These are phyloP conservation scores for Peniophora sp. DNA, from an alignment of 1,284 basidiomycete genomes.

Conservation along the genomic window DNA sequence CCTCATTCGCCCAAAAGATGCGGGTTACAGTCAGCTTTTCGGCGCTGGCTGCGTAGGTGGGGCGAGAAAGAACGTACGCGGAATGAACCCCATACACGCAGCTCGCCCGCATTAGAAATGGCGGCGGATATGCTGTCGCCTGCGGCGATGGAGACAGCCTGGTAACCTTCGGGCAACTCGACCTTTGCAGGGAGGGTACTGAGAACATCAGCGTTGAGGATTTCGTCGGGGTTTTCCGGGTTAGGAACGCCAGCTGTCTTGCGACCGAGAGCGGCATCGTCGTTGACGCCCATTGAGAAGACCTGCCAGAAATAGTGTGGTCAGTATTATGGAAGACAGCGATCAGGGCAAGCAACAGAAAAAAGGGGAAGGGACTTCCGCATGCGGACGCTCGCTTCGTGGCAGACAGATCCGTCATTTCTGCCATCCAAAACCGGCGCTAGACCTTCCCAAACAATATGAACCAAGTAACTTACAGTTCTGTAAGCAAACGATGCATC, in stretches of 20 bases:
- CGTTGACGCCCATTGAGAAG: conserved; percentile 91
- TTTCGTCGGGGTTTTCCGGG: conserved; percentile 48
- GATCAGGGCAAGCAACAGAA: too few relatives aligned
- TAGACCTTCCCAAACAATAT: too few relatives aligned
- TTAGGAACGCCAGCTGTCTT: conserved; percentile 66
- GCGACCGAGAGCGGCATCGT: conserved; percentile 88
- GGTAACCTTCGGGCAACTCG: conserved; percentile 69
- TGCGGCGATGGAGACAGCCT: conserved; percentile 75
- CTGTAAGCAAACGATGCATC: conserved; percentile 79
- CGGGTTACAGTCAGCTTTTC: too few relatives aligned
- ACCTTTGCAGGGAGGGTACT: conserved; percentile 71
- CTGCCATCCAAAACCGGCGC: too few relatives aligned
- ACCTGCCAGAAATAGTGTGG: too few relatives aligned
- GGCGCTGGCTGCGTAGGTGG: too few relatives aligned
- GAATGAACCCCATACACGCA: conserved; percentile 91
- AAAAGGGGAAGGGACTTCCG: too few relatives aligned
- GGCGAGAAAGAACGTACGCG: conserved; percentile 71
- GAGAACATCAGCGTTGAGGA: conserved; percentile 70
- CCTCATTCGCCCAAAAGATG: conserved; percentile 64
- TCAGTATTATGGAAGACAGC: too few relatives aligned
- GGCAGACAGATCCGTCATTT: too few relatives aligned
- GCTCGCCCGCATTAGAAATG: conserved; percentile 68
- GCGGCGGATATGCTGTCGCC: conserved; percentile 85
- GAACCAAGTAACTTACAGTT: conserved; percentile 78
- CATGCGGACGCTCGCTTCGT: too few relatives aligned